A percentile compares a stretch with the other conserved stretches of the same genome.
phyloP scores from a whole-genome alignment of 139 green algal species.

The Desmodesmus armatus region DNA sequence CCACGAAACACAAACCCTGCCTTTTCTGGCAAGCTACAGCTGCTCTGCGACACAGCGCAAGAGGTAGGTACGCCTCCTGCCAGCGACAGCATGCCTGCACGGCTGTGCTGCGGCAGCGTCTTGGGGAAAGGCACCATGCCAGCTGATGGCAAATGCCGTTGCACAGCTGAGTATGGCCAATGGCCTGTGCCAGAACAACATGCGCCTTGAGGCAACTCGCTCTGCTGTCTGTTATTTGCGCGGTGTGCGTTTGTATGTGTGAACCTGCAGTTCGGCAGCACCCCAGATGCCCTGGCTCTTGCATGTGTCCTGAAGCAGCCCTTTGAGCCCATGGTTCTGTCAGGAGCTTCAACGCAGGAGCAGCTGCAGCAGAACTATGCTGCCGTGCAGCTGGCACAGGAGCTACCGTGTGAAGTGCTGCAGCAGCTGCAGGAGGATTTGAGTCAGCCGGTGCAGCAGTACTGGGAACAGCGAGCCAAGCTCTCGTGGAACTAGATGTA shows the following conservation, averaged over 20 bases:
- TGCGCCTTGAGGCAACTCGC: not conserved
- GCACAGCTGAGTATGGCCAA: not conserved
- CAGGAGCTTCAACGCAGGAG: constrained; percentile 45
- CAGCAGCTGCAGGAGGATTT: constrained; percentile 28
- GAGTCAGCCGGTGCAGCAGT: constrained; percentile 42
- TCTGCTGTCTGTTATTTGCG: not conserved
- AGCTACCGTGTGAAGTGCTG: not conserved
- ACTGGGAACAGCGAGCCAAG: constrained; percentile 52
- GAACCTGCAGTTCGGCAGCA: constrained; percentile 23
- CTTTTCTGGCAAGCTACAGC: constrained; percentile 3
- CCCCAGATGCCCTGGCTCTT: constrained; percentile 53
- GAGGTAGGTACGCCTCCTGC: constrained; percentile 49
- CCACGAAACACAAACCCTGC: constrained; percentile 18
- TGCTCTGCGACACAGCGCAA: constrained; percentile 32
- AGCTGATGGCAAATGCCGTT: not conserved
- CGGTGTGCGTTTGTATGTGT: not conserved
- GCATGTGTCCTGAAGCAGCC: constrained; percentile 56
- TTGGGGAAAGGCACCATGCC: no score
- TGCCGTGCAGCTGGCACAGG: constrained; percentile 43
- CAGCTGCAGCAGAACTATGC: constrained; percentile 57
- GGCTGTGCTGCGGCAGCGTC: no score
- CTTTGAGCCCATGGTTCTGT: constrained; percentile 64
- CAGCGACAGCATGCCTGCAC: not conserved
- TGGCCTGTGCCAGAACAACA: not conserved
- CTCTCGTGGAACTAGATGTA: constrained; percentile 64